Conservation (phyloP, 2,329 filamentous ascomycete genomes). For the Ophiobolus disseminans region DNA sequence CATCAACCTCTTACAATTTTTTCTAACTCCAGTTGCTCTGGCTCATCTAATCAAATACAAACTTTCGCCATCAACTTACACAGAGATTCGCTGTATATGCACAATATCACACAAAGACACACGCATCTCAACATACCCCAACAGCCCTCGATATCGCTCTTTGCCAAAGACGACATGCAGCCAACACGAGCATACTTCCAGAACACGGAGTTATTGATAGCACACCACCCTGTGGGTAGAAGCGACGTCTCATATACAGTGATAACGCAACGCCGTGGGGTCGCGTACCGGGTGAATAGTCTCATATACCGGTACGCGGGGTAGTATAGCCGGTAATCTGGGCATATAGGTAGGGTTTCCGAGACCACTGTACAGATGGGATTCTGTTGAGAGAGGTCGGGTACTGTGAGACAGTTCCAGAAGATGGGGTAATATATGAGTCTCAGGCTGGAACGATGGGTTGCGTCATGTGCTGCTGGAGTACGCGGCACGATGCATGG, state of each 20-base stretch:
- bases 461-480: too few species aligned
- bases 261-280: constrained; percentile 3
- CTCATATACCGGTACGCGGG: constrained; percentile 1
- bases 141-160: background rate
- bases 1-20: too few species aligned
- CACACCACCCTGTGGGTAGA: constrained; percentile 7
- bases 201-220: constrained; percentile 11
- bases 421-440: too few species aligned
- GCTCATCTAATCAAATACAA: too few species aligned
- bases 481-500: too few species aligned
- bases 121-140: too few species aligned
- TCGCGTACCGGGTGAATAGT: constrained; percentile 5
- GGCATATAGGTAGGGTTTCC: constrained; percentile 1
- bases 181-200: constrained; percentile 1
- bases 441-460: too few species aligned
- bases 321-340: constrained; percentile 3
- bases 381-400: too few species aligned
- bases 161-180: background rate
- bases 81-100: too few species aligned
- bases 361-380: background rate
- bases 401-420: background rate
- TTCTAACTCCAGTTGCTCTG: too few species aligned
- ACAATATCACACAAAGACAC: too few species aligned
- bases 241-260: constrained; percentile 13
- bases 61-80: too few species aligned